Percentiles rank a stretch among this genome's conserved stretches.
phyloP scores from a whole-genome alignment of 192 early-diverging fungal species.

The Entomortierella chlamydospora region DNA sequence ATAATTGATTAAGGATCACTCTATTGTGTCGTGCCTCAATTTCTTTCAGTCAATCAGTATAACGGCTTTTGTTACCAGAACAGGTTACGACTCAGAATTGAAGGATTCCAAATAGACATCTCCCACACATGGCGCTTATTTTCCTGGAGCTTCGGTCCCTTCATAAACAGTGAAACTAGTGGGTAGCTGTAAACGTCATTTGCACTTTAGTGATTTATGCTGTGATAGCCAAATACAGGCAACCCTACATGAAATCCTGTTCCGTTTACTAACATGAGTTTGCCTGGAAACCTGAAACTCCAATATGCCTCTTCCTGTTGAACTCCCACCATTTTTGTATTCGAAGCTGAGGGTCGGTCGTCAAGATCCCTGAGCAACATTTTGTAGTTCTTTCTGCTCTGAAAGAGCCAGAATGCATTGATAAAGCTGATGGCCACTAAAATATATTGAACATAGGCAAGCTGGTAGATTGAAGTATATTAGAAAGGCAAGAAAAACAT shows the following conservation, averaged over 20 bases:
- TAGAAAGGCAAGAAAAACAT: too few species aligned
- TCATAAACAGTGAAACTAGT: conserved; percentile 24
- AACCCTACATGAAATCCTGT: too few species aligned
- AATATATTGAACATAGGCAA: conserved; percentile 23
- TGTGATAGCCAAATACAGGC: neutral
- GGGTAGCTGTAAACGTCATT: conserved; percentile 9
- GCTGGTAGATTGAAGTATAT: neutral
- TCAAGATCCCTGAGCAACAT: conserved; percentile 27
- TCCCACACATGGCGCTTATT: conserved; percentile 38
- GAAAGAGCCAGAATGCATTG: conserved; percentile 45
- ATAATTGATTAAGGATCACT: neutral
- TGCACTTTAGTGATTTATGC: neutral
- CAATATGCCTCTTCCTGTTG: conserved; percentile 27
- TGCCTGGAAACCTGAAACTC: conserved; percentile 30
- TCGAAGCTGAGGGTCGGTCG: conserved; percentile 18
- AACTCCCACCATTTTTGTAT: conserved; percentile 23
- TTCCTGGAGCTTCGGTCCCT: conserved; percentile 9
- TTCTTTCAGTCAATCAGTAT: too few species aligned
- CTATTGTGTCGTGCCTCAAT: neutral
- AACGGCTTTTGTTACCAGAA: conserved; percentile 38
- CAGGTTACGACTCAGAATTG: conserved; percentile 36
- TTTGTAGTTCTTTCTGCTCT: conserved; percentile 49
- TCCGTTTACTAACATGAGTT: conserved; percentile 18
- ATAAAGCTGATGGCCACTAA: conserved; percentile 34
- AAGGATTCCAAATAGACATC: conserved; percentile 48